These are phyloP conservation scores for Coemansia sp. DNA, from an alignment of 192 early-diverging fungal species.

Conservation along the genomic window DNA sequence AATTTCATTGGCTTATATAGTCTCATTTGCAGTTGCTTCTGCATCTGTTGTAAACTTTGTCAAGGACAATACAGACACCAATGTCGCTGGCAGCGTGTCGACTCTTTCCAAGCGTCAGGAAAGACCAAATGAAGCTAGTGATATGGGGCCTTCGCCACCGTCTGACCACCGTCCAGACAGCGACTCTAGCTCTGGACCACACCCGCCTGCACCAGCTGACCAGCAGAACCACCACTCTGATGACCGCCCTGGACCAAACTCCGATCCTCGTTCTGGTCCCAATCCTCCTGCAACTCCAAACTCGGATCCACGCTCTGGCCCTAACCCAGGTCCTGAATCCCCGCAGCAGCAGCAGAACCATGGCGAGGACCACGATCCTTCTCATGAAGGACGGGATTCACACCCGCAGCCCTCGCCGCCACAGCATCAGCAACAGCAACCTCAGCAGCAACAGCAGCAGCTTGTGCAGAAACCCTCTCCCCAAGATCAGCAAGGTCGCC, in stretches of 20 bases:
- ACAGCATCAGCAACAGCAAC: constrained; percentile 2
- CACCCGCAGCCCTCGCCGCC: not conserved
- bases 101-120: not conserved
- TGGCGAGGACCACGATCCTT: not conserved
- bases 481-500: constrained; percentile 1
- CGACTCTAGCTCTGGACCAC: not conserved
- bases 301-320: not conserved
- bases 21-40: constrained; percentile 8
- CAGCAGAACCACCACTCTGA: too few relatives aligned
- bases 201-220: not conserved
- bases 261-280: not conserved
- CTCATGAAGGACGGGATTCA: not conserved
- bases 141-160: not conserved
- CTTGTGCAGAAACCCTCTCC: constrained; percentile 7
- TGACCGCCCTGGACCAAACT: not conserved
- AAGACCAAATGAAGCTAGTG: not conserved
- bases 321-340: not conserved
- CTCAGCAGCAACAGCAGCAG: constrained; percentile 3
- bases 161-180: not conserved
- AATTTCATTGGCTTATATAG: constrained; percentile 5
- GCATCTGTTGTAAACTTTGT: constrained; percentile 8
- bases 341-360: constrained; percentile 2
- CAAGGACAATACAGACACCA: not conserved
- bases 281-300: not conserved
- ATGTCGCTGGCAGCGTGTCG: not conserved